These are phyloP conservation scores for Salix exigua DNA, from an alignment of 345 rosid genomes.

Conservation along the genomic window DNA sequence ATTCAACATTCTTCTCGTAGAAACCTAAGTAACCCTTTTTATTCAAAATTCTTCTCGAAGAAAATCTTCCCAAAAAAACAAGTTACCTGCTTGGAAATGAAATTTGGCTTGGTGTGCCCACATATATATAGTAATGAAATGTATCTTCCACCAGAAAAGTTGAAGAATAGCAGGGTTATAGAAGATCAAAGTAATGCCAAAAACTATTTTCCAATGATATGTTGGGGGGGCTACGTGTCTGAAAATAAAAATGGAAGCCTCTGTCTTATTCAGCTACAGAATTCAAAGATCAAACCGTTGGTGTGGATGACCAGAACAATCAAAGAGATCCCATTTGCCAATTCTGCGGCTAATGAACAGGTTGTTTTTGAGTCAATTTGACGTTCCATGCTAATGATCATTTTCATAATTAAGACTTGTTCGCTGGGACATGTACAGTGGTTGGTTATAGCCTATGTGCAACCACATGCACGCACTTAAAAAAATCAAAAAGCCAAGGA, in stretches of 20 bases:
- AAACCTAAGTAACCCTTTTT: neutral
- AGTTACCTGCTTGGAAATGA: neutral
- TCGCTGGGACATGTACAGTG: neutral
- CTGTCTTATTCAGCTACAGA: neutral
- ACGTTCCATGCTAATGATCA: conserved; percentile 11
- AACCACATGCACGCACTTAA: conserved; percentile 5
- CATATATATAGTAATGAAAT: neutral
- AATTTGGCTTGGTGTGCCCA: neutral
- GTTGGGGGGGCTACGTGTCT: too few species aligned
- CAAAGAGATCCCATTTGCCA: neutral
- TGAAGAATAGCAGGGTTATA: too few species aligned
- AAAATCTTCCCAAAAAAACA: neutral
- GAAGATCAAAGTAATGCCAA: neutral
- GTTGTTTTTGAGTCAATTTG: conserved; percentile 12
- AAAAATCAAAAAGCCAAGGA: conserved; percentile 7
- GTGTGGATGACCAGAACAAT: neutral
- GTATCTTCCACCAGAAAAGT: neutral
- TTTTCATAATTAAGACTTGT: neutral
- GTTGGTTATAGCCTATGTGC: conserved; percentile 17
- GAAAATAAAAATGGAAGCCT: neutral
- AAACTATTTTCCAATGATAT: neutral
- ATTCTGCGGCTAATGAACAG: neutral
- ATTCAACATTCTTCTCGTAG: neutral
- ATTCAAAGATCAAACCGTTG: neutral
- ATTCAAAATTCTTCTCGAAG: neutral